These are phyloP conservation scores for Magnolia sinica DNA, from an alignment of 164 flowering plant species.

Conservation along the genomic window DNA sequence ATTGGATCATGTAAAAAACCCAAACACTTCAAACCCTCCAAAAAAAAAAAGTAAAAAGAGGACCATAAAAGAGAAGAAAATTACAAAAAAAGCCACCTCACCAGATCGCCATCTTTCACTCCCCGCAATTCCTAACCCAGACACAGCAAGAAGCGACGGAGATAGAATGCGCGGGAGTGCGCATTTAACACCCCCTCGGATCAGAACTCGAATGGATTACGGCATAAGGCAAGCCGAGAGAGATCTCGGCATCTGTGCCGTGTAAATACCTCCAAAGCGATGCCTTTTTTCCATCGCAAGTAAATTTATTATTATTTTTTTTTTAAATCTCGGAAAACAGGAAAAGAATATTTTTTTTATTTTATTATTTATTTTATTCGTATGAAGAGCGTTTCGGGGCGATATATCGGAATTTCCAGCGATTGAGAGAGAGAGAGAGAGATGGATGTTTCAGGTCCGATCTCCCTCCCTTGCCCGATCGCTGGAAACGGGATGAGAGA, in stretches of 20 bases:
- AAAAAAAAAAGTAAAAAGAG: background rate
- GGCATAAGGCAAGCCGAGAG: constrained; percentile 64
- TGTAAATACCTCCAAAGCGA: constrained; percentile 63
- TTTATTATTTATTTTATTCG: background rate
- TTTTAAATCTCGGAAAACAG: background rate
- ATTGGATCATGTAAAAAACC: background rate
- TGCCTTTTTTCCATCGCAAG: constrained; percentile 62
- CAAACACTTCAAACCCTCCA: background rate
- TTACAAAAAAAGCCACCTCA: background rate
- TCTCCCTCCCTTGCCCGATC: constrained; percentile 17
- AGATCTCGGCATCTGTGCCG: constrained; percentile 80
- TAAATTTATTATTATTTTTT: too few relatives aligned
- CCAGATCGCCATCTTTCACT: constrained; percentile 8
- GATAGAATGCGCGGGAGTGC: background rate
- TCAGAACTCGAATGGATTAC: constrained; percentile 56
- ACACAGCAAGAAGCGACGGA: background rate
- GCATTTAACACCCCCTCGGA: constrained; percentile 13
- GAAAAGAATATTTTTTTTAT: background rate
- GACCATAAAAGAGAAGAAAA: background rate
- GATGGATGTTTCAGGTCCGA: background rate
- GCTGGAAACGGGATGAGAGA: background rate
- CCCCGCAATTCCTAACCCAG: background rate
- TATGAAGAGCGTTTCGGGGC: background rate
- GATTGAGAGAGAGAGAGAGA: background rate
- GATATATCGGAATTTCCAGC: background rate